Evolutionary conservation across 2,329 filamentous ascomycete genomes (phyloP).

Genomic region (Trichoderma cornu-damae): DNA sequence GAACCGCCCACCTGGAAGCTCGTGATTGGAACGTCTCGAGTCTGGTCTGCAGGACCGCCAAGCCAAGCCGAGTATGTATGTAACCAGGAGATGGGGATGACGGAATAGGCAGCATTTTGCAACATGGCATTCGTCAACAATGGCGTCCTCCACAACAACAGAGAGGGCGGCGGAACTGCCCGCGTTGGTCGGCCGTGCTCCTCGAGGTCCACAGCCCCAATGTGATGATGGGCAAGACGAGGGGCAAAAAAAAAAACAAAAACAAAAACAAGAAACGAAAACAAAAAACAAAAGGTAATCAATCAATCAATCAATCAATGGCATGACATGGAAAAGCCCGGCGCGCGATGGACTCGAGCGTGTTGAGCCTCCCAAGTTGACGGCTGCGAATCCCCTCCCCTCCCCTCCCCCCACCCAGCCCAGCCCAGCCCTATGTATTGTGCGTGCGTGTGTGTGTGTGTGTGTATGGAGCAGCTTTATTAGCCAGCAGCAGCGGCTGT

Average conservation of each 20-base stretch:
- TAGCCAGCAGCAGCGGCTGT: too few relatives aligned
- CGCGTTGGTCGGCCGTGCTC: constrained; percentile 13
- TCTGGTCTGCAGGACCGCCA: not conserved
- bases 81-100: constrained; percentile 2
- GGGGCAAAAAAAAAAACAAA: constrained; percentile 1
- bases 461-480: not conserved
- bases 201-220: not conserved
- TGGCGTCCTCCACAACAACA: not conserved
- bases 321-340: not conserved
- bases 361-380: not conserved
- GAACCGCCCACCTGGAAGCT: not conserved
- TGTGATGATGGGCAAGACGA: too few relatives aligned
- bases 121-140: constrained; percentile 2
- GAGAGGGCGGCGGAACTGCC: not conserved
- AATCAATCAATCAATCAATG: not conserved
- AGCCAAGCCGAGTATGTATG: too few relatives aligned
- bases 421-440: not conserved
- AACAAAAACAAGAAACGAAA: constrained; percentile 1
- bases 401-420: too few relatives aligned
- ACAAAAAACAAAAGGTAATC: not conserved
- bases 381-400: not conserved
- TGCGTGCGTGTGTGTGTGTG: too few relatives aligned
- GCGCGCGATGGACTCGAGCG: not conserved
- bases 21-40: not conserved
- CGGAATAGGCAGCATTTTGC: not conserved